phyloP scores from a whole-genome alignment of 345 rosid species.

The Leavenworthia alabamica region DNA sequence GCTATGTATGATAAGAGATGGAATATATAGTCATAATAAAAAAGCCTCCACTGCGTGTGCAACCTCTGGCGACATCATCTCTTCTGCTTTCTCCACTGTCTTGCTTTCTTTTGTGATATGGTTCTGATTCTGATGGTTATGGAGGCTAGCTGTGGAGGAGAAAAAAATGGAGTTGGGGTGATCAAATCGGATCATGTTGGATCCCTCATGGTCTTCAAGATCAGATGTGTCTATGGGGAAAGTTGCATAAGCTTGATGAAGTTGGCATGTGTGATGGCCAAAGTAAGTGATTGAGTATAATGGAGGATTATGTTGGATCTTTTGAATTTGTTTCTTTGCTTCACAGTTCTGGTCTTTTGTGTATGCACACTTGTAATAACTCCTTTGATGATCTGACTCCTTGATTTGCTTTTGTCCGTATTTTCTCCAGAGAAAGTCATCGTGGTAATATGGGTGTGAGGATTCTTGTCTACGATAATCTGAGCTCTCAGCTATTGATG shows the following conservation, averaged over 20 bases:
- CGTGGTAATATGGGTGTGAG: slow-evolving; percentile 32
- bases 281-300: slow-evolving; percentile 39
- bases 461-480: slow-evolving; percentile 25
- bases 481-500: slow-evolving; percentile 30
- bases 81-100: slow-evolving; percentile 5
- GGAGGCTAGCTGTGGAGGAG: neutral
- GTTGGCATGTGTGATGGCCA: slow-evolving; percentile 44
- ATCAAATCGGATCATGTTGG: slow-evolving; percentile 30
- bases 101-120: slow-evolving; percentile 1
- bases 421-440: slow-evolving; percentile 52
- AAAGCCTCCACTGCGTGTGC: slow-evolving; percentile 24
- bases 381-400: slow-evolving; percentile 38
- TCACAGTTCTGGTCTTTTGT: slow-evolving; percentile 41
- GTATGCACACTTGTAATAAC: slow-evolving; percentile 52
- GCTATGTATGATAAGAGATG: slow-evolving; percentile 7
- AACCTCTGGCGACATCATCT: slow-evolving; percentile 27
- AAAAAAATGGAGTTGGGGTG: slow-evolving; percentile 5
- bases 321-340: slow-evolving; percentile 54
- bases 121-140: neutral
- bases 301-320: slow-evolving; percentile 33
- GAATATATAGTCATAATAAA: slow-evolving; percentile 19
- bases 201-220: slow-evolving; percentile 11
- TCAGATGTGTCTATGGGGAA: slow-evolving; percentile 8
- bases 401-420: slow-evolving; percentile 54
- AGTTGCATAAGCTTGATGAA: slow-evolving; percentile 14